Evolutionary conservation across 768 basidiomycete genomes (phyloP), one percentile per base, ranked within the genome.

Genomic region (Rubroboletus pulcherrimus): DNA sequence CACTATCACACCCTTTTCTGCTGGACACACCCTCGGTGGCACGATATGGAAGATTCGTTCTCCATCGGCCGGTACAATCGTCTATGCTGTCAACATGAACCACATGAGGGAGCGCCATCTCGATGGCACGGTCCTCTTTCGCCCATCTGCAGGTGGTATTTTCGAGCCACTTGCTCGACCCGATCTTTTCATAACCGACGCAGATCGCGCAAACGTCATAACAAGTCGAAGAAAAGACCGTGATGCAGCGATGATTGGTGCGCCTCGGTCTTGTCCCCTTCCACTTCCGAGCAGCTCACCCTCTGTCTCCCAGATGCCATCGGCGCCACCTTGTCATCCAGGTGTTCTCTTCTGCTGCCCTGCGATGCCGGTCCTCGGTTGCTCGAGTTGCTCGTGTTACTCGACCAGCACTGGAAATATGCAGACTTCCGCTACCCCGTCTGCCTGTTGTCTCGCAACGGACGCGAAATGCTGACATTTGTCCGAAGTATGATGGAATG

Each of bases 41-140:
- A 93, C 95, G 6, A 90, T 99, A 59, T 98, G 94, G 94, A 98
- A 98, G 68, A 89, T 99, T 58, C 86, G 97, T n/a, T 98, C 95
- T 0, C 94, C 97, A 2, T 93, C 94, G 0, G 91, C 92, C 11
- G 96, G 95, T 4, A 98, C 97, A 4, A 88, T 98, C 34, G 77
- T 98, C 26, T 98, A 99, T 68, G 94, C 94, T 9, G 91, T 98
- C 17, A 84, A 93, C 62, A 79, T 98, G 77, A 98, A 98, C 70
- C 97, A 99, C 71, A 95, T 93, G 82, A 83, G 84, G 51, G 97
- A 99, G 69, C 84, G 95, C 35, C 96, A 98, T 74, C 78, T 99
- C 31, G 94, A 98, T 61, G 93, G 93, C 35, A 95, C 95, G 1
- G 88, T 96, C 2, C 81, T 96, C 37, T 82, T 93, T 63, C 81